Evolutionary conservation across 2,329 filamentous ascomycete genomes (phyloP).

Genomic region (Sporothrix pseudoabietina): DNA sequence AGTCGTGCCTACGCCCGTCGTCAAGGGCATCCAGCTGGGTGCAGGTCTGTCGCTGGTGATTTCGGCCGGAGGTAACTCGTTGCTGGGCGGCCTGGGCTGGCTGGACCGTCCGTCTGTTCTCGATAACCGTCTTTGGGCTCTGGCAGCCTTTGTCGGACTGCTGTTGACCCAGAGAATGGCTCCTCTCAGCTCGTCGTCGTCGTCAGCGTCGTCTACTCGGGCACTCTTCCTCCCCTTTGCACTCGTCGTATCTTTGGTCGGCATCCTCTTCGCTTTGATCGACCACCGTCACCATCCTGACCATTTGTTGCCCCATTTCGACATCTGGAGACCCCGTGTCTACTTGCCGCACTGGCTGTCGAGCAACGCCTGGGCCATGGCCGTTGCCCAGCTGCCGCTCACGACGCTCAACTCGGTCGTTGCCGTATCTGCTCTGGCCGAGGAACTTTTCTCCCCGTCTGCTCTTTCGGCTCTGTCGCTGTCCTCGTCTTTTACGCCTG

Average conservation of each 20-base stretch:
- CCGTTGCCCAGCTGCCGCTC: constrained; percentile 83
- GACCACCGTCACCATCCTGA: constrained; percentile 37
- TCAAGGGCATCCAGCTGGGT: constrained; percentile 93
- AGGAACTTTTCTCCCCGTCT: constrained; percentile 68
- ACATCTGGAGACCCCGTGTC: constrained; percentile 62
- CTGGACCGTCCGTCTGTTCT: constrained; percentile 55
- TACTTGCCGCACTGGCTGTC: constrained; percentile 48
- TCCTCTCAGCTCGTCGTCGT: constrained; percentile 37
- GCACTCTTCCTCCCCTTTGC: constrained; percentile 70
- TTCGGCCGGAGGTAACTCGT: constrained; percentile 67
- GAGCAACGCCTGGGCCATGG: constrained; percentile 56
- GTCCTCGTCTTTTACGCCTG: constrained; percentile 42
- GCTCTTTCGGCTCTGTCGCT: constrained; percentile 28
- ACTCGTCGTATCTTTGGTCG: constrained; percentile 68
- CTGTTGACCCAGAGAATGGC: constrained; percentile 66
- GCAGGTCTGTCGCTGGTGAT: constrained; percentile 83
- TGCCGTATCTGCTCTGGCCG: constrained; percentile 77
- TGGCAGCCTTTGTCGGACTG: constrained; percentile 72
- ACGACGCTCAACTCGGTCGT: constrained; percentile 93
- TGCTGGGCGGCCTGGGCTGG: constrained; percentile 73
- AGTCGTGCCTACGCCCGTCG: constrained; percentile 80
- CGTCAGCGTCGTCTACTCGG: background rate
- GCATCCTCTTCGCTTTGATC: constrained; percentile 62
- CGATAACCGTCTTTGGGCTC: constrained; percentile 78
- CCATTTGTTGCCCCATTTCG: constrained; percentile 52